Evolutionary conservation across 108 stramenopile genomes (phyloP).

Genomic region (Conticribra guillardii): DNA sequence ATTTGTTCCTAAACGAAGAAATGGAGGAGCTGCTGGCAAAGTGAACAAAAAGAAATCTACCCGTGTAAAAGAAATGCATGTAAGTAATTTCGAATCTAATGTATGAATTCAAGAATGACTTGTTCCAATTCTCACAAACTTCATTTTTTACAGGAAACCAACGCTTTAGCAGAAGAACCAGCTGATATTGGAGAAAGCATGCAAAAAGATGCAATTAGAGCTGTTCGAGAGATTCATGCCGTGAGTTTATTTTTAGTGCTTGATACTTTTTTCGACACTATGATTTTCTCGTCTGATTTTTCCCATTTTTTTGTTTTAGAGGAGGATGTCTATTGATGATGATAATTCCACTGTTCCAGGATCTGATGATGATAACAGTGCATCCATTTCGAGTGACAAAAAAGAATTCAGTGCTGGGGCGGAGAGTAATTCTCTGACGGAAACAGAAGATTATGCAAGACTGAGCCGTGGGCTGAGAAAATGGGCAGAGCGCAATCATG

Average conservation of each 20-base stretch:
- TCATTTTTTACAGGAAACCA: background rate
- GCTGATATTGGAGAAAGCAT: conserved; percentile 35
- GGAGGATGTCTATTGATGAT: conserved; percentile 7
- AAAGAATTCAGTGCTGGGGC: background rate
- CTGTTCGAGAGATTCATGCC: conserved; percentile 59
- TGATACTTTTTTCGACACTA: background rate
- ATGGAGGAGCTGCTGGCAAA: conserved; percentile 56
- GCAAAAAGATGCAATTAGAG: conserved; percentile 48
- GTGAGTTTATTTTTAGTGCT: conserved; percentile 21
- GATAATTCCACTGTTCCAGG: conserved; percentile 20
- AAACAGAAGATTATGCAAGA: conserved; percentile 61
- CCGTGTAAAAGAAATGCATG: conserved; percentile 25
- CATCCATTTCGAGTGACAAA: background rate
- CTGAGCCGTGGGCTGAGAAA: conserved; percentile 66
- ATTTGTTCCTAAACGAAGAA: conserved; percentile 72
- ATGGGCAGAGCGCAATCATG: conserved; percentile 67
- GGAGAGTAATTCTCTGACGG: conserved; percentile 32
- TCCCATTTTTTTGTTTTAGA: background rate
- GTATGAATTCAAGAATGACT: too few relatives aligned
- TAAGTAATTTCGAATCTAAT: background rate
- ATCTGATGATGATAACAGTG: conserved; percentile 13
- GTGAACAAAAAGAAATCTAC: background rate
- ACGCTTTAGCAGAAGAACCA: conserved; percentile 4
- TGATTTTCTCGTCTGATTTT: background rate
- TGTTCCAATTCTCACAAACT: too few relatives aligned